Evolutionary conservation across 1,139 yeast species (phyloP), one percentile per base, ranked within the genome.

Genomic region (Zygoascus hellenicus): DNA sequence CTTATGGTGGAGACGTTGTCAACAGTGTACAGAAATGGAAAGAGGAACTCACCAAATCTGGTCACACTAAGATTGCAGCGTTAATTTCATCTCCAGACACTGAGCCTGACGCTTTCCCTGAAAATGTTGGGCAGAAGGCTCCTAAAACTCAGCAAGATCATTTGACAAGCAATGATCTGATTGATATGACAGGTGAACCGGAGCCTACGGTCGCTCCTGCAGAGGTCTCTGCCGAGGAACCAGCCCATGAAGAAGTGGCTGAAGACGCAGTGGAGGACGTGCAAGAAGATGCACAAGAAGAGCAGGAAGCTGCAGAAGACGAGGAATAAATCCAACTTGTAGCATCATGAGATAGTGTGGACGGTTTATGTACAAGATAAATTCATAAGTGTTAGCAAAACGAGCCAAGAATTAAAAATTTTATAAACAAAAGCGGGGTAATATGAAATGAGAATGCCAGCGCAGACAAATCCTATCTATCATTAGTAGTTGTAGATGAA

Each of bases 1-100:
- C 94, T 44, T 92, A 88, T 63, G 83, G 84, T 34, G 75, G 76
- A 35, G 76, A 77, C 48, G 64, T 68, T 19, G 66, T 70, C 30
- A 70, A 70, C 31, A 68, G 79, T 30, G 75, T 86, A 42, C 68
- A 69, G 29, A 65, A 69, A 49, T 90, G 97, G 97, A 86, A 84
- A 66, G 65, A 70, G 10, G 66, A 72, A 39, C 74, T 90, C 53
- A 61, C 51, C 3, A 60, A 67, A 22, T 65, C 70, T 29, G 84
- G 83, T 38, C 82, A 84, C 57, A 63, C 66, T 1, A 71, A 72
- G 49, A 71, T 87, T 48, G 81, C 90, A 49, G 80, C 77, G 16
- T 48, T 60, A 34, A 61, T 67, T 41, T 51, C 59, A 30, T 55
- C 59, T 9, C 65, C 65, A 3, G 51, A 48, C 14, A 54, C 53